Conservation (phyloP, 2,329 filamentous ascomycete species). For the Claviceps sp. region DNA sequence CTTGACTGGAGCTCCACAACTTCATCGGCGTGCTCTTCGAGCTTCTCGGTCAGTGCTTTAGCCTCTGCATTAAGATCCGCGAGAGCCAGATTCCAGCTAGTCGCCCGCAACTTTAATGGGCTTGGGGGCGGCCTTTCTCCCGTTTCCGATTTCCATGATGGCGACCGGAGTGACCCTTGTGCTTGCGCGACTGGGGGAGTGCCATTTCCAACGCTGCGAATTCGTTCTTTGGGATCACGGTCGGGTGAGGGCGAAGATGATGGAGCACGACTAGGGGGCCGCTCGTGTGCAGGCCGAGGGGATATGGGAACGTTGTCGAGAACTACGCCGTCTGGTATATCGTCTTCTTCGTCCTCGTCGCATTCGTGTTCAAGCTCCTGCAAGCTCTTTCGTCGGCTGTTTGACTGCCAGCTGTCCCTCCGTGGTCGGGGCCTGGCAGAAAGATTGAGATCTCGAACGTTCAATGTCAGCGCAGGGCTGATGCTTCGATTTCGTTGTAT, state of each 20-base stretch:
- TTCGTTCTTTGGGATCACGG: conserved; percentile 33
- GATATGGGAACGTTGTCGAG: conserved; percentile 76
- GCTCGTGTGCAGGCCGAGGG: conserved; percentile 47
- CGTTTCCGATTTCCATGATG: conserved; percentile 36
- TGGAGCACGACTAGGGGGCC: conserved; percentile 37
- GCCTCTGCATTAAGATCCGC: conserved; percentile 59
- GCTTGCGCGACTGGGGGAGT: conserved; percentile 46
- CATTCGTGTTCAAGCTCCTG: conserved; percentile 64
- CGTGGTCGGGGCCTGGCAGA: conserved; percentile 24
- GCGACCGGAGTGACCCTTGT: conserved; percentile 46
- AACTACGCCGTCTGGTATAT: conserved; percentile 66
- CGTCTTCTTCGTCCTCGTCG: conserved; percentile 61
- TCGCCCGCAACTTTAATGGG: conserved; percentile 42
- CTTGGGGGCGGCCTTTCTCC: conserved; percentile 23
- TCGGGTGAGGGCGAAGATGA: conserved; percentile 43
- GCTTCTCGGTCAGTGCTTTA: conserved; percentile 60
- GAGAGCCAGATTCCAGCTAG: conserved; percentile 63
- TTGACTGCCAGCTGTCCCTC: conserved; percentile 61
- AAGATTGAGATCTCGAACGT: conserved; percentile 28
- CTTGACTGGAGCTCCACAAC: conserved; percentile 26
- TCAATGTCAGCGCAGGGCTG: conserved; percentile 35
- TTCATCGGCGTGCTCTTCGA: conserved; percentile 67
- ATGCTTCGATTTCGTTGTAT: conserved; percentile 34
- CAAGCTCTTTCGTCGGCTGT: conserved; percentile 49
- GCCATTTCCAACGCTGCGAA: conserved; percentile 48